These are phyloP conservation scores for Penicillium sp. DNA, from an alignment of 2,329 filamentous ascomycete species.

Conservation along the genomic window DNA sequence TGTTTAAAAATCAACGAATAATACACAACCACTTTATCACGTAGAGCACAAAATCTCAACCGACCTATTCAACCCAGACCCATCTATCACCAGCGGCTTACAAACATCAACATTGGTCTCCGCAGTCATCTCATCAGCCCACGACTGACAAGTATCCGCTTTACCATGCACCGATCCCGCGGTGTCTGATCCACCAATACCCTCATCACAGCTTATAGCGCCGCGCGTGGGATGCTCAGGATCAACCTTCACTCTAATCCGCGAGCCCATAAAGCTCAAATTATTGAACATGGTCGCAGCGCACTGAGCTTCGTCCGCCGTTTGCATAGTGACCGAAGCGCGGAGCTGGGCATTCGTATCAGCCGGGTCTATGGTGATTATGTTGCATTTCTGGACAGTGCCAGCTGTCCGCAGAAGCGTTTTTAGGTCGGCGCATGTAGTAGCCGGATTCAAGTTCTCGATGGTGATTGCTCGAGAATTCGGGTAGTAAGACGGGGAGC, in stretches of 20 bases:
- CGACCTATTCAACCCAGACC: slow-evolving; percentile 20
- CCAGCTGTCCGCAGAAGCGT: slow-evolving; percentile 30
- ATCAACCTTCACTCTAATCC: slow-evolving; percentile 36
- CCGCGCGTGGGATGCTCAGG: background rate
- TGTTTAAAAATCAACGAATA: slow-evolving; percentile 1
- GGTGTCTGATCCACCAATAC: background rate
- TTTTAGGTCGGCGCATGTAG: slow-evolving; percentile 30
- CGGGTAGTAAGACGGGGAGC: slow-evolving; percentile 3
- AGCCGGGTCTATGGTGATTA: slow-evolving; percentile 19
- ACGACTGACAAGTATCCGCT: background rate
- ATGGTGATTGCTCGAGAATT: slow-evolving; percentile 25
- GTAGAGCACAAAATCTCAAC: slow-evolving; percentile 15
- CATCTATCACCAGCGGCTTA: slow-evolving; percentile 24
- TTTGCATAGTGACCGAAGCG: slow-evolving; percentile 29
- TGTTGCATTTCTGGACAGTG: slow-evolving; percentile 33
- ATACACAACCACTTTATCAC: slow-evolving; percentile 7
- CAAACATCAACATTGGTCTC: background rate
- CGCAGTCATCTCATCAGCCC: slow-evolving; percentile 1
- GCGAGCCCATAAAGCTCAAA: slow-evolving; percentile 31
- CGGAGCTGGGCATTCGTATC: slow-evolving; percentile 24
- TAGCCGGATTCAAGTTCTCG: slow-evolving; percentile 30
- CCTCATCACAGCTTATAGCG: background rate
- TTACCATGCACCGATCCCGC: background rate
- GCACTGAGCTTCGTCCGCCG: slow-evolving; percentile 36
- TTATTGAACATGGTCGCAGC: slow-evolving; percentile 36